A percentile compares a stretch with the other conserved stretches of the same genome.
Conservation (phyloP, 2,329 filamentous ascomycete species). For the Calonectria multiphialidica region DNA sequence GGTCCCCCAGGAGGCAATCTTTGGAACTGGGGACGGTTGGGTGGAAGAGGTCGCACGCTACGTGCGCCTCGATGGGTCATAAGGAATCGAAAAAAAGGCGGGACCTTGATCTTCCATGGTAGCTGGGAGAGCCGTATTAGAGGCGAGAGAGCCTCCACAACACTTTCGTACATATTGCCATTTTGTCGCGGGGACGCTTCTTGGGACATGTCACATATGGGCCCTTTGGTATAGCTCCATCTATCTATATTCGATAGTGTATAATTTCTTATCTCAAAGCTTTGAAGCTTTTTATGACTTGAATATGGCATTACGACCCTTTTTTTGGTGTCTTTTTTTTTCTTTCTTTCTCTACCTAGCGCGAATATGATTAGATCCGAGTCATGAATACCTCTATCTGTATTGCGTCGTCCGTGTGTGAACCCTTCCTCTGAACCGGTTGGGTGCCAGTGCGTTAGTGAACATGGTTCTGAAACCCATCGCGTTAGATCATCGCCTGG, state of each 20-base stretch:
- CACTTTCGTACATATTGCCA: slow-evolving; percentile 40
- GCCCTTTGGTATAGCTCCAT: slow-evolving; percentile 45
- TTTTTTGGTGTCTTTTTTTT: not conserved
- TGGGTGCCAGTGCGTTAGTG: not conserved
- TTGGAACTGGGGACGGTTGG: slow-evolving; percentile 16
- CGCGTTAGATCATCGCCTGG: slow-evolving; percentile 3
- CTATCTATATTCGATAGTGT: slow-evolving; percentile 52
- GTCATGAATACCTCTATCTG: not conserved
- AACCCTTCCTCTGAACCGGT: not conserved
- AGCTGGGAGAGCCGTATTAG: slow-evolving; percentile 36
- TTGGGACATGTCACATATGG: slow-evolving; percentile 38
- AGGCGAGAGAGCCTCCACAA: slow-evolving; percentile 25
- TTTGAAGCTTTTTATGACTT: slow-evolving; percentile 25
- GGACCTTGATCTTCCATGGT: slow-evolving; percentile 42
- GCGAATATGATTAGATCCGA: not conserved
- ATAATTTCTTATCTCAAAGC: slow-evolving; percentile 48
- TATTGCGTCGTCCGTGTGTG: not conserved
- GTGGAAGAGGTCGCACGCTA: slow-evolving; percentile 22
- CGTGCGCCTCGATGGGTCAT: slow-evolving; percentile 27
- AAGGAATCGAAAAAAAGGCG: slow-evolving; percentile 15
- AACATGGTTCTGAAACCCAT: slow-evolving; percentile 1
- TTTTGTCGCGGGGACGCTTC: slow-evolving; percentile 36
- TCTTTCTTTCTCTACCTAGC: not conserved
- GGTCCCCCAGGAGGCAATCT: slow-evolving; percentile 27
- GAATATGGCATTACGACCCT: not conserved